Percentiles rank a stretch among this genome's conserved stretches.
Conservation (phyloP, 805 yeast species). For the Ogataea trehaloabstinens region DNA sequence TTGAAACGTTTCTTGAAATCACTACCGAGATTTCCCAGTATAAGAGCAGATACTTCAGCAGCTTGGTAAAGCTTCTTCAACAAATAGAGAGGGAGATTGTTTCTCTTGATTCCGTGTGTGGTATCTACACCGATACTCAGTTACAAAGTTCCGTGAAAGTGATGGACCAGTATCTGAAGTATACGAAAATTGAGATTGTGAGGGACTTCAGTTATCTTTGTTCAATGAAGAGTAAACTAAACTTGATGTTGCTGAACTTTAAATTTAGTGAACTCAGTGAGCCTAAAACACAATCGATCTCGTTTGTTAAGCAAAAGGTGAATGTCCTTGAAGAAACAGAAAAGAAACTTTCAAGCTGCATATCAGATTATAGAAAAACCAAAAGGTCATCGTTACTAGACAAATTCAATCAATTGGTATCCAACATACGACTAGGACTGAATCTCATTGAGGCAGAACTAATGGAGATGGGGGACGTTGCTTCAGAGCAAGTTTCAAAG, state of each 20-base stretch:
- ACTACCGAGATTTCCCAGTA: slow-evolving; percentile 17
- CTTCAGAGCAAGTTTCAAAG: slow-evolving; percentile 36
- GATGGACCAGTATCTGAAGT: slow-evolving; percentile 9
- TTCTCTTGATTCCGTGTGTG: slow-evolving; percentile 8
- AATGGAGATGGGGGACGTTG: slow-evolving; percentile 25
- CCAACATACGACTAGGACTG: slow-evolving; percentile 16
- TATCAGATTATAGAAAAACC: slow-evolving; percentile 34
- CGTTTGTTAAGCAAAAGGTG: slow-evolving; percentile 13
- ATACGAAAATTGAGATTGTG: slow-evolving; percentile 12
- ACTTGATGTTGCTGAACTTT: slow-evolving; percentile 18
- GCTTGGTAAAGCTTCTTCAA: slow-evolving; percentile 15
- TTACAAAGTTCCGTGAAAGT: background rate
- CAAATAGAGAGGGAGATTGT: slow-evolving; percentile 13
- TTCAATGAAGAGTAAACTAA: slow-evolving; percentile 17
- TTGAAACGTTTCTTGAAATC: slow-evolving; percentile 28
- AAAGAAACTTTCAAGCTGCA: slow-evolving; percentile 28
- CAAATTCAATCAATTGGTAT: slow-evolving; percentile 25
- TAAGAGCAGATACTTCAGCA: slow-evolving; percentile 16
- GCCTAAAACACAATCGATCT: slow-evolving; percentile 15
- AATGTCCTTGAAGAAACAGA: slow-evolving; percentile 32
- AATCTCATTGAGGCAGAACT: slow-evolving; percentile 19
- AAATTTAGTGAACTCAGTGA: slow-evolving; percentile 17
- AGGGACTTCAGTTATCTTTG: slow-evolving; percentile 15
- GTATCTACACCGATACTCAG: background rate
- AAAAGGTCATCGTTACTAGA: slow-evolving; percentile 25